These are phyloP conservation scores for Cryphonectria radicalis DNA, from an alignment of 2,329 filamentous ascomycete genomes.

Conservation along the genomic window DNA sequence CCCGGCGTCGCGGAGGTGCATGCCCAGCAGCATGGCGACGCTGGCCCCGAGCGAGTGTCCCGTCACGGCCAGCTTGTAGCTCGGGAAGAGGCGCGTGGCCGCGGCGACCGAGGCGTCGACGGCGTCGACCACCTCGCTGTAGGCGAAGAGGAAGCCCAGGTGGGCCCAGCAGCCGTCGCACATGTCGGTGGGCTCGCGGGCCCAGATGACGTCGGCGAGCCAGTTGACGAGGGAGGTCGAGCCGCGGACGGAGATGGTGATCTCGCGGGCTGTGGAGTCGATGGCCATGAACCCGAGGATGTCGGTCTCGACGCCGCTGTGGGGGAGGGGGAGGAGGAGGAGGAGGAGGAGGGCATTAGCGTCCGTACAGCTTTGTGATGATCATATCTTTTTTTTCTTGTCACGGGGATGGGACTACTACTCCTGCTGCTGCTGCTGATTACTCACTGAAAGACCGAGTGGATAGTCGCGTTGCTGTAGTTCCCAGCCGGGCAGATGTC, in stretches of 20 bases:
- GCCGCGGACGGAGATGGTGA: slow-evolving; percentile 66
- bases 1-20: slow-evolving; percentile 56
- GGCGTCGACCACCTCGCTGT: slow-evolving; percentile 53
- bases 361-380: neutral
- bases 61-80: slow-evolving; percentile 58
- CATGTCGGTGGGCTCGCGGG: slow-evolving; percentile 40
- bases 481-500: slow-evolving; percentile 50
- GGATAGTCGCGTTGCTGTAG: slow-evolving; percentile 48
- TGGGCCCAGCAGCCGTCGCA: slow-evolving; percentile 56
- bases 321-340: neutral
- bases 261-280: slow-evolving; percentile 54
- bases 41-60: slow-evolving; percentile 73
- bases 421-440: too few relatives aligned
- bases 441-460: slow-evolving; percentile 24
- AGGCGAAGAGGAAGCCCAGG: slow-evolving; percentile 62
- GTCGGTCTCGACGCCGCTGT: slow-evolving; percentile 31
- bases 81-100: slow-evolving; percentile 52
- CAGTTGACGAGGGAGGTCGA: slow-evolving; percentile 63
- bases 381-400: neutral
- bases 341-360: neutral
- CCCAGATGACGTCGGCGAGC: slow-evolving; percentile 57
- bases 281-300: slow-evolving; percentile 56
- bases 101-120: slow-evolving; percentile 49
- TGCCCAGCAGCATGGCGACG: slow-evolving; percentile 63
- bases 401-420: neutral